A percentile compares a stretch with the other conserved stretches of the same genome.
phyloP scores from a whole-genome alignment of 2,329 filamentous ascomycete species.

The Berkeleyomyces basicola region DNA sequence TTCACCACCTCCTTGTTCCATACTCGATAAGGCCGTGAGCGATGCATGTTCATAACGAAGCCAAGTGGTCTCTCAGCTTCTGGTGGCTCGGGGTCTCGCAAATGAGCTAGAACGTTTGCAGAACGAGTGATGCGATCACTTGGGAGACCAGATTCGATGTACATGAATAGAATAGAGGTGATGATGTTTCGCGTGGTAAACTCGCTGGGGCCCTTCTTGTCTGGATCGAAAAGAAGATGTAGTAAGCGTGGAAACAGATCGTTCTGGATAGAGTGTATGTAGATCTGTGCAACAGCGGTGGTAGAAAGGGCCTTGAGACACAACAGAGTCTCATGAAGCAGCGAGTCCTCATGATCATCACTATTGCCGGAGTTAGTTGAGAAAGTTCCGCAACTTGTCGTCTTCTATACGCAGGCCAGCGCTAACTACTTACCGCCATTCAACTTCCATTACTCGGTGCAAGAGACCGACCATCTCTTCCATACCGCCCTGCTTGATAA shows the following conservation, averaged over 20 bases:
- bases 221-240: conserved; percentile 87
- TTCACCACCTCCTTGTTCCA: conserved; percentile 89
- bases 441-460: conserved; percentile 83
- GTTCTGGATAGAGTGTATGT: conserved; percentile 62
- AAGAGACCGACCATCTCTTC: conserved; percentile 73
- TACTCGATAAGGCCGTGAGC: conserved; percentile 71
- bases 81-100: conserved; percentile 61
- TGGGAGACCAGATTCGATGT: conserved; percentile 52
- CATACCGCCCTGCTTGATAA: conserved; percentile 83
- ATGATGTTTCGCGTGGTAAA: conserved; percentile 87
- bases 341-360: conserved; percentile 87
- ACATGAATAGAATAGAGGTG: conserved; percentile 75
- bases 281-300: conserved; percentile 68
- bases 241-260: conserved; percentile 75
- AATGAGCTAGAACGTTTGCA: conserved; percentile 56
- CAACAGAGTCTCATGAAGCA: conserved; percentile 80
- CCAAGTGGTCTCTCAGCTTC: conserved; percentile 62
- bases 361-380: conserved; percentile 26
- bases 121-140: conserved; percentile 52
- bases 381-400: conserved; percentile 9
- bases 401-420: not conserved
- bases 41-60: conserved; percentile 81
- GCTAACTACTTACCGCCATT: conserved; percentile 60
- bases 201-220: conserved; percentile 93
- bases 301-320: conserved; percentile 92